Evolutionary conservation across 441 rosid species (phyloP), one percentile per base, ranked within the genome.

Genomic region (Gossypium lobatum): DNA sequence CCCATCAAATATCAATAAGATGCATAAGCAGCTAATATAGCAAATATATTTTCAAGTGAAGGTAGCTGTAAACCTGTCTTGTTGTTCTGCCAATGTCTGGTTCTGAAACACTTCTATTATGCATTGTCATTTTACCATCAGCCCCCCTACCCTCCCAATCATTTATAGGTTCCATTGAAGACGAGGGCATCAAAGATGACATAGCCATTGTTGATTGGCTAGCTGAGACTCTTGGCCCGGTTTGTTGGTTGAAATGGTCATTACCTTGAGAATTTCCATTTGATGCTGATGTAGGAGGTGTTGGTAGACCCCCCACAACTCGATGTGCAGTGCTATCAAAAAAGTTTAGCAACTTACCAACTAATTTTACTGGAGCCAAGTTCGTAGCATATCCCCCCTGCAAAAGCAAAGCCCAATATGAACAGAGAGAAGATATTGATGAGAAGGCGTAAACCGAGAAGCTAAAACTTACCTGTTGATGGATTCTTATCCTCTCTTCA

Each of bases 21-120:
- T 61, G 66, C 65, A 58, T 31, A 80, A 52, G 70, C 21, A 73
- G 60, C 48, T 45, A 64, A 52, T 16, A 14, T n/a, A n/a, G 20
- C 8, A 67, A 0, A 52, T 13, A 66, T 18, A 52, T 21, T 18
- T 50, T 45, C 67, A 53, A 50, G 52, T 73, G 31, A 54, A 78
- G 28, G 64, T 6, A 45, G 57, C 20, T 72, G 64, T 73, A 71
- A 62, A 93, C 99, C 97, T 92, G 97, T 85, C 88, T 87, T 9
- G 99, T 95, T 70, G 83, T 91, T 82, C 97, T 86, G 77, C 97
- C 93, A 64, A 95, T 85, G 83, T 95, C 87, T 53, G 99, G 99
- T 82, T 95, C 98, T 45, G 98, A 93, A 65, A 86, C 98, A 82
- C 99, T 95, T 85, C 99, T 88, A 72, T 81, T 84, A 69, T 88